Evolutionary conservation across 2,329 filamentous ascomycete genomes (phyloP), one percentile per base, ranked within the genome.

Genomic region (Trichoderma sp.): DNA sequence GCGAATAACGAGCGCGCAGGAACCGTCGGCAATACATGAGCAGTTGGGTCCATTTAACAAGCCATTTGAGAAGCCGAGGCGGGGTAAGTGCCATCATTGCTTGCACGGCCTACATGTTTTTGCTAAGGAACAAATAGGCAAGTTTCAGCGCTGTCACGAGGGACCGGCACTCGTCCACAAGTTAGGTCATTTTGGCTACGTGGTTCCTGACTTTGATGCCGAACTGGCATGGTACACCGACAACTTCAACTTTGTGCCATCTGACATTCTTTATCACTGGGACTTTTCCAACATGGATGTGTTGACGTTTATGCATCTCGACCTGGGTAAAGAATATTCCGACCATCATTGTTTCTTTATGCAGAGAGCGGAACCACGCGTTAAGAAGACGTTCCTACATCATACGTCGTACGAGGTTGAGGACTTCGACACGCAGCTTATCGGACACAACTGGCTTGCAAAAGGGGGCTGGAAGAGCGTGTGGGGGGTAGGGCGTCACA

Each of bases 401-500:
- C 78, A 80, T 71, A 71, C 64, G 3, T 79, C 77, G 18, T 80
- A 74, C 69, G 78, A 91, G 75, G 86, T 90, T 0, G 84, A 87
- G 36, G 87, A 91, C 76, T 88, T 89, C 73, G 89, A 91, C 76
- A 86, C 85, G 1, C 89, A 91, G 81, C 80, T 84, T 21, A 78
- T 90, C 3, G 89, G 89, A 0, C 89, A 91, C 77, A 81, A 88
- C 66, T 90, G 87, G 85, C 79, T 91, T 57, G 81, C 79, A 0
- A 79, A 83, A 60, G 86, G 87, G 75, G 84, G 83, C 2, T 90
- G 87, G 74, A 83, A 83, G 73, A 82, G 79, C 28, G 84, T 88
- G 15, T 91, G 89, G 89, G 89, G 89, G 0, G 85, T 91, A 0
- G 89, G 89, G 0, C 79, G 89, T 58, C 89, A 91, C 80, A 83